Evolutionary conservation across 2,329 filamentous ascomycete genomes (phyloP).

Genomic region (Ophiostoma montium): DNA sequence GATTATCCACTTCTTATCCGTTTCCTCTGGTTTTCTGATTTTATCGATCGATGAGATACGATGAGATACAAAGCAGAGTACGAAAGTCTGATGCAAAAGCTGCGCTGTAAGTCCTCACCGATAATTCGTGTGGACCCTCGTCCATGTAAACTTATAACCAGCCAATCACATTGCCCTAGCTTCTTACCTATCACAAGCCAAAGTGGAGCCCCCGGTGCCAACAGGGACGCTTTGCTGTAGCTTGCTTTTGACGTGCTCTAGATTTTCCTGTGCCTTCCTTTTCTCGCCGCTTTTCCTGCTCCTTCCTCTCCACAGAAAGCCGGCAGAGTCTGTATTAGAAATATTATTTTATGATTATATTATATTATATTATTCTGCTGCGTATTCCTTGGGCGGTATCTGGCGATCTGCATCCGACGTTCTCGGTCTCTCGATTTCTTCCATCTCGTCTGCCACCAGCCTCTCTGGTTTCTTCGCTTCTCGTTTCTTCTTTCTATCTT

Average conservation of each 20-base stretch:
- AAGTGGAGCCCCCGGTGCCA: not conserved
- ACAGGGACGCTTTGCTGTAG: not conserved
- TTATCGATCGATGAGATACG: too few species aligned
- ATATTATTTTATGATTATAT: not conserved
- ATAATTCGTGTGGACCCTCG: not conserved
- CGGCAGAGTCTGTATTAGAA: not conserved
- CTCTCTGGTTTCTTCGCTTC: not conserved
- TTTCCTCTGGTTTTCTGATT: too few species aligned
- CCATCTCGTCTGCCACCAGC: not conserved
- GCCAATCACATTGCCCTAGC: not conserved
- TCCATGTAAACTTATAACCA: not conserved
- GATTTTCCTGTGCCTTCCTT: not conserved
- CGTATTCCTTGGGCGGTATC: not conserved
- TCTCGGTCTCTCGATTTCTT: not conserved
- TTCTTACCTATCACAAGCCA: not conserved
- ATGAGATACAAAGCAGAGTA: not conserved
- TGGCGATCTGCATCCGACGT: not conserved
- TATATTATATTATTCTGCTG: not conserved
- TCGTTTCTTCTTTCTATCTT: not conserved
- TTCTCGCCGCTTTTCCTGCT: not conserved
- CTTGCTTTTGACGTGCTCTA: not conserved
- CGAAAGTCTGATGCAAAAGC: not conserved
- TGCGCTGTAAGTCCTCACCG: not conserved
- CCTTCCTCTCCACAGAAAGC: constrained; percentile 1
- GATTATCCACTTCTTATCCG: too few species aligned